These are phyloP conservation scores for Daldinia caldariorum DNA, from an alignment of 495 filamentous ascomycete species.

Conservation along the genomic window DNA sequence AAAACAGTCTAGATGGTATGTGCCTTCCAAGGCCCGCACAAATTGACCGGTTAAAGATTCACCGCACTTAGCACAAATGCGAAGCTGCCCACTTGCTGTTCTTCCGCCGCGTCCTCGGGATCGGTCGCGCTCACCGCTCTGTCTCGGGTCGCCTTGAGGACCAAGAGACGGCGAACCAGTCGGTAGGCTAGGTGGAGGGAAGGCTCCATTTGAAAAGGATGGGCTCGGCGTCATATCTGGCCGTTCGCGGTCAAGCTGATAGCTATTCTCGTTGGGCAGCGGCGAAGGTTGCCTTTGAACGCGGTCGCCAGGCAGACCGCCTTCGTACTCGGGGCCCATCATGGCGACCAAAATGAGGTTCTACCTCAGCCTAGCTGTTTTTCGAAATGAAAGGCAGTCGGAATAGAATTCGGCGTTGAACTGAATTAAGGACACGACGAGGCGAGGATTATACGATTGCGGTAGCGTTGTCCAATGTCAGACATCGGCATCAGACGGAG, in stretches of 20 bases:
- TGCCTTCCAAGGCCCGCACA: slow-evolving; percentile 89
- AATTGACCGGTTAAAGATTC: slow-evolving; percentile 92
- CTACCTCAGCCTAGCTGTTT: slow-evolving; percentile 29
- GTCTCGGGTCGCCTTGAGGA: slow-evolving; percentile 49
- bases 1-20: slow-evolving; percentile 98
- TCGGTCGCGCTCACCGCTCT: slow-evolving; percentile 60
- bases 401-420: slow-evolving; percentile 17
- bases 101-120: slow-evolving; percentile 57
- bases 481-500: slow-evolving; percentile 46
- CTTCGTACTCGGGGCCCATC: slow-evolving; percentile 51
- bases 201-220: slow-evolving; percentile 52
- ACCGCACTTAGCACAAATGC: slow-evolving; percentile 88
- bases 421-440: slow-evolving; percentile 39
- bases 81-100: slow-evolving; percentile 62
- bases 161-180: slow-evolving; percentile 56
- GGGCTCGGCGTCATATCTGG: slow-evolving; percentile 50
- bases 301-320: slow-evolving; percentile 48
- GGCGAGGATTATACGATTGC: slow-evolving; percentile 28
- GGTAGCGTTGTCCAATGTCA: slow-evolving; percentile 47
- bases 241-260: slow-evolving; percentile 52
- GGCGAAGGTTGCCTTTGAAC: slow-evolving; percentile 47
- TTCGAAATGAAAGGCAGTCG: slow-evolving; percentile 17
- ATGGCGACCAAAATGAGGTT: slow-evolving; percentile 46
- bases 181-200: slow-evolving; percentile 46
- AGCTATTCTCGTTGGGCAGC: slow-evolving; percentile 39